phyloP scores from a whole-genome alignment of 1,284 basidiomycete genomes.

The Ceratorhiza oryzae-sativae region DNA sequence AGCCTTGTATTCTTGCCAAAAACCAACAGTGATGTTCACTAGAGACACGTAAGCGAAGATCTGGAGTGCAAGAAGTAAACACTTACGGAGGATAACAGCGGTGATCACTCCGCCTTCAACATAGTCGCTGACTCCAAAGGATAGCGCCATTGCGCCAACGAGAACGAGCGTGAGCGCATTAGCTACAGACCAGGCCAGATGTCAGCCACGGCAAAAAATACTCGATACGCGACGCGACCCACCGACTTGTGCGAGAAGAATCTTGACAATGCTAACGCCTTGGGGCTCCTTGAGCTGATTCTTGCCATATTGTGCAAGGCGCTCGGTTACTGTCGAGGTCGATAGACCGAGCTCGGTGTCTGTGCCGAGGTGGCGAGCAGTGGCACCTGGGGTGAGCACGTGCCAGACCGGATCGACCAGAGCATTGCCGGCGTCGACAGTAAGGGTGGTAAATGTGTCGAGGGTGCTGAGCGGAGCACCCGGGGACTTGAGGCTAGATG shows the following conservation, averaged over 20 bases:
- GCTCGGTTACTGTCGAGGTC: background rate
- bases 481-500: background rate
- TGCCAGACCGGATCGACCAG: constrained; percentile 19
- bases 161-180: constrained; percentile 55
- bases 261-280: constrained; percentile 31
- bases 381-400: constrained; percentile 17
- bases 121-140: constrained; percentile 67
- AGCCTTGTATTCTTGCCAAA: constrained; percentile 62
- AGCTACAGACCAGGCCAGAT: constrained; percentile 44
- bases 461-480: constrained; percentile 12
- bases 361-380: constrained; percentile 31
- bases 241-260: constrained; percentile 27
- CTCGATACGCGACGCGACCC: constrained; percentile 14
- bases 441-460: constrained; percentile 21
- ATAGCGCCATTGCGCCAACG: constrained; percentile 68
- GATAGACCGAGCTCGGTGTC: constrained; percentile 23
- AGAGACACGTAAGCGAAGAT: constrained; percentile 2
- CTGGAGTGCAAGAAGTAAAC: constrained; percentile 43
- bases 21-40: constrained; percentile 55
- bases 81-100: constrained; percentile 60
- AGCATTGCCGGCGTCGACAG: background rate
- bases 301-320: constrained; percentile 33
- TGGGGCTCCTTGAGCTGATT: constrained; percentile 35
- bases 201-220: constrained; percentile 29
- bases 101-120: constrained; percentile 71